Percentiles rank a stretch among this genome's conserved stretches.
Conservation (phyloP, 179 eudicot species). For the Beta macrorhiza region DNA sequence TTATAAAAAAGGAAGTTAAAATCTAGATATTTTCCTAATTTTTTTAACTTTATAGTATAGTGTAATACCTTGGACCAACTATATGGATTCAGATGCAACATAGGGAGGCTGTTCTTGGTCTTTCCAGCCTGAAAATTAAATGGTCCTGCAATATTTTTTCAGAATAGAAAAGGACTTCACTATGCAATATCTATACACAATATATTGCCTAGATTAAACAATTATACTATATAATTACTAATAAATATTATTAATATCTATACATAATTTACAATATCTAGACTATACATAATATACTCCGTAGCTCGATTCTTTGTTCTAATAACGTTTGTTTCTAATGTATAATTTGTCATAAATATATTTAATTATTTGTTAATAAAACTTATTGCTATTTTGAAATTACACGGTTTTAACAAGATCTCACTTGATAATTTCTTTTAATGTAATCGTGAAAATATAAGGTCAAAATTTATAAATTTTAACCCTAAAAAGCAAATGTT, state of each 20-base stretch:
- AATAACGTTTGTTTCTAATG: too few relatives aligned
- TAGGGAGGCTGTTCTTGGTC: constrained; percentile 56
- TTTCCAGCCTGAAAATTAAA: constrained; percentile 70
- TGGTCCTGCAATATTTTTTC: constrained; percentile 60
- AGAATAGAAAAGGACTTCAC: constrained; percentile 28
- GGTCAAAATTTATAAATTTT: too few relatives aligned
- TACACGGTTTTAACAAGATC: too few relatives aligned
- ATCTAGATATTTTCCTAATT: background rate
- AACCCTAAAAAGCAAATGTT: too few relatives aligned
- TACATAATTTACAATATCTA: too few relatives aligned
- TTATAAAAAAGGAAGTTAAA: background rate
- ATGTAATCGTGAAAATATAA: too few relatives aligned
- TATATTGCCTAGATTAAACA: background rate
- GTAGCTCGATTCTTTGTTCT: too few relatives aligned
- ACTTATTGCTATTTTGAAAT: too few relatives aligned
- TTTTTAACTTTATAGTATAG: background rate
- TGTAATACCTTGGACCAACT: constrained; percentile 87
- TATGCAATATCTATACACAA: constrained; percentile 4
- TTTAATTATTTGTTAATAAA: too few relatives aligned
- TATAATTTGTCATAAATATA: too few relatives aligned
- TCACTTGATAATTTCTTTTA: too few relatives aligned
- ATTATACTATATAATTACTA: background rate
- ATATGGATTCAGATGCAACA: constrained; percentile 77
- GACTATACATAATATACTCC: too few relatives aligned
- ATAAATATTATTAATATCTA: background rate